Percentiles rank a stretch among this genome's conserved stretches.
Evolutionary conservation across 441 rosid genomes (phyloP).

Genomic region (Bocquillonia castaneifolia): DNA sequence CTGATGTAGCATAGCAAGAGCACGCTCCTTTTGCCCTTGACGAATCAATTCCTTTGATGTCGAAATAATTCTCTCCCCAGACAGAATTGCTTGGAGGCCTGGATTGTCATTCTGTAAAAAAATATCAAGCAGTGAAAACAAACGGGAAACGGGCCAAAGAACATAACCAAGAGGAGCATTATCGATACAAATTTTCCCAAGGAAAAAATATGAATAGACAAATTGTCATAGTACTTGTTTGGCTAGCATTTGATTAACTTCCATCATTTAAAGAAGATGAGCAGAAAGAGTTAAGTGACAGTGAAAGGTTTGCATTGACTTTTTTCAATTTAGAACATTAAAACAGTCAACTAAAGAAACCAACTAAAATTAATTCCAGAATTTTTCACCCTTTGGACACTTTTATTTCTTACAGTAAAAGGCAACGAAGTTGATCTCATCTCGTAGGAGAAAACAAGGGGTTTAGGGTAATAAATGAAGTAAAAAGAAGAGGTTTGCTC

Average conservation of each 20-base stretch:
- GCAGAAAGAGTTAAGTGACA: background rate
- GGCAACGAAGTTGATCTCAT: constrained; percentile 7
- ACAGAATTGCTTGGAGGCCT: constrained; percentile 60
- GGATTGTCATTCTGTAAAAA: constrained; percentile 63
- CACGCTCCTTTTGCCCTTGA: constrained; percentile 86
- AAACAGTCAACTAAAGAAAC: background rate
- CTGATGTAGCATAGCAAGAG: constrained; percentile 89
- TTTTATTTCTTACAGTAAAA: background rate
- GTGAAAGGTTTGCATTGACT: background rate
- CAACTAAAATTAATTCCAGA: background rate
- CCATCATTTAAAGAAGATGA: background rate
- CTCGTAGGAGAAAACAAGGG: background rate
- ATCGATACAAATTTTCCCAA: constrained; percentile 2
- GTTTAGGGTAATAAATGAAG: background rate
- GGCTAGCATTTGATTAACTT: background rate
- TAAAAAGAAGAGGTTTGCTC: background rate
- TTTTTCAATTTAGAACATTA: background rate
- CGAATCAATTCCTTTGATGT: constrained; percentile 67
- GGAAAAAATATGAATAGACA: background rate
- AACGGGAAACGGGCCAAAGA: background rate
- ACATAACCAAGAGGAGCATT: constrained; percentile 2
- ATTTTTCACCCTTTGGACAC: background rate
- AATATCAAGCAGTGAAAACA: constrained; percentile 17
- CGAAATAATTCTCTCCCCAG: constrained; percentile 56
- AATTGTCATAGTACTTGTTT: background rate